Base-by-base conservation (phyloP, 257 asterid species). In the Striga asiatica region DNA sequence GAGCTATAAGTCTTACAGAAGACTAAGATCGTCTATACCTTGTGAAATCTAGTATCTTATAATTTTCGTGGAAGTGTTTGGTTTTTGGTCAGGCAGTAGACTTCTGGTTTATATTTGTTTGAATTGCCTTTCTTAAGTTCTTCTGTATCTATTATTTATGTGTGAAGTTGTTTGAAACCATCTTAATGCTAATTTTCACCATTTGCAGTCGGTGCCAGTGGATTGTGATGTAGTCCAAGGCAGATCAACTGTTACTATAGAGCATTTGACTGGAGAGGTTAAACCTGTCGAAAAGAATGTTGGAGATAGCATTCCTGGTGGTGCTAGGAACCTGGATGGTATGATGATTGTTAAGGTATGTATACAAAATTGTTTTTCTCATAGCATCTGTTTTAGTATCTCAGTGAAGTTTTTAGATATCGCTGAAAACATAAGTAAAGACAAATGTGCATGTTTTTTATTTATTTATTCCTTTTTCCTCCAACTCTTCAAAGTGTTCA, bases 251-350 rank as follows among this genome's bases (percentile, higher is more conserved):
- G 75, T 92, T 66, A 92, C 99, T 22, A 63, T 76, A 72, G 99
- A 92, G 77, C 99, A 92, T 74, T 71, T 92, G 76, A 92, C 95
- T 11, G 99, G 99, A 45, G 99, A 92, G 72, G 91, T 83, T 58
- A 84, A 80, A 64, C 99, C 99, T 39, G 65, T 88, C 8, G 94
- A 77, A 7, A 92, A 67, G 75, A 68, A 76, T 35, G 75, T 71
- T 43, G 97, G 97, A 32, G 97, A 92, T 72, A 88, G 76, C 78
- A 92, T 92, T 74, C 95, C 99, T 39, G 99, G 99, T 34, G 99
- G 99, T 47, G 97, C 99, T 29, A 71, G 99, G 57, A 92, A 92
- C 72, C 68, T 92, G 72, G 99, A 88, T 48, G 99, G 99, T 22
- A 81, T 92, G 95, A 78, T 92, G 94, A 84, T 88, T 64, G 89